phyloP scores from a whole-genome alignment of 1,284 basidiomycete species.

The Cutaneotrichosporon sp. region DNA sequence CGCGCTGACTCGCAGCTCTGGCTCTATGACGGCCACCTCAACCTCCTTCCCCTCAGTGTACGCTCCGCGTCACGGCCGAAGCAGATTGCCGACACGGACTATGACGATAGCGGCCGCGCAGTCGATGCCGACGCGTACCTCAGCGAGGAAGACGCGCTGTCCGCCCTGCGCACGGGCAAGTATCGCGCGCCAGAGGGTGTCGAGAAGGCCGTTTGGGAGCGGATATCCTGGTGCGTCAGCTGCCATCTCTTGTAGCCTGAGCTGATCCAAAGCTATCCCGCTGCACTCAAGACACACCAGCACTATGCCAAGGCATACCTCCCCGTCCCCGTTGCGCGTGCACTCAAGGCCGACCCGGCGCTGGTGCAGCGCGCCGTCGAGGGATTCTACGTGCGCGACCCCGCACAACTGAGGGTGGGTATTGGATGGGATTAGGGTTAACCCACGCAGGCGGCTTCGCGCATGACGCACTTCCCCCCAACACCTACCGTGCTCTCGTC shows the following conservation, averaged over 20 bases:
- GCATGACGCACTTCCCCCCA: constrained; percentile 82
- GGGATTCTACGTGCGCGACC: constrained; percentile 88
- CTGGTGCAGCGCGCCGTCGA: constrained; percentile 81
- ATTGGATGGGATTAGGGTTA: not conserved
- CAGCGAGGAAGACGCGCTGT: constrained; percentile 61
- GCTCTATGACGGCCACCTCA: constrained; percentile 74
- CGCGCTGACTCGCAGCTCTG: constrained; percentile 68
- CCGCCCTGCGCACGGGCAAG: constrained; percentile 52
- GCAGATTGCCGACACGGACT: constrained; percentile 56
- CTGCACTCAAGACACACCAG: constrained; percentile 61
- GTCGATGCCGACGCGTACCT: constrained; percentile 57
- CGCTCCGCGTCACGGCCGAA: constrained; percentile 56
- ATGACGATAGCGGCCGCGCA: constrained; percentile 43
- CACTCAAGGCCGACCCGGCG: constrained; percentile 60
- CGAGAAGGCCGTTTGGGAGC: constrained; percentile 61
- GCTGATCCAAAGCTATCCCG: constrained; percentile 61
- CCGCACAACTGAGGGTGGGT: constrained; percentile 73
- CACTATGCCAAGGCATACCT: constrained; percentile 76
- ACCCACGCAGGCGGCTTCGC: constrained; percentile 62
- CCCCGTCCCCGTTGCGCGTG: constrained; percentile 68
- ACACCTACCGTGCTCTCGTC: constrained; percentile 57
- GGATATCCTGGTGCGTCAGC: constrained; percentile 58
- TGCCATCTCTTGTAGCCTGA: not conserved
- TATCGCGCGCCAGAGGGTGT: constrained; percentile 56
- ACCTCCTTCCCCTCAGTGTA: constrained; percentile 74